A percentile compares a stretch with the other conserved stretches of the same genome.
These are phyloP conservation scores for Leavenworthia alabamica DNA, from an alignment of 345 rosid genomes.

Conservation along the genomic window DNA sequence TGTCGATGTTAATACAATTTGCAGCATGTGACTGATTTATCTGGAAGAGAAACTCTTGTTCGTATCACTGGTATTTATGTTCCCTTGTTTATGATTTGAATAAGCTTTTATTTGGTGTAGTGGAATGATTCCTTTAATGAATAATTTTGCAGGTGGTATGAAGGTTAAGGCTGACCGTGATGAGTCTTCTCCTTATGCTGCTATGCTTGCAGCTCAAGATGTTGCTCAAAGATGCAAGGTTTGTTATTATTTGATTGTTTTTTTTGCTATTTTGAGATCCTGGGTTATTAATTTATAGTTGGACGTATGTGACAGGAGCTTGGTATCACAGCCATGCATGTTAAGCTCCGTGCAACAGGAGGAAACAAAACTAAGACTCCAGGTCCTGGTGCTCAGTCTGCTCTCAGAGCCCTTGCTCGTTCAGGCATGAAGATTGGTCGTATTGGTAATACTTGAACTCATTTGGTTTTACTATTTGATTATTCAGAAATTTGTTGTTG, in stretches of 20 bases:
- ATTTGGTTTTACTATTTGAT: neutral
- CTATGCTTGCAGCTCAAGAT: slow-evolving; percentile 89
- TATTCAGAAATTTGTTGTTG: neutral
- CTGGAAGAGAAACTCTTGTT: slow-evolving; percentile 81
- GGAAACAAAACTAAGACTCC: slow-evolving; percentile 90
- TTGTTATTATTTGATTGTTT: neutral
- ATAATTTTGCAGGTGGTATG: slow-evolving; percentile 63
- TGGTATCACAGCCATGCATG: slow-evolving; percentile 73
- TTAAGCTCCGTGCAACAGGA: slow-evolving; percentile 82
- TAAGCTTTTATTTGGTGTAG: neutral
- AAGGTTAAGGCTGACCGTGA: slow-evolving; percentile 91
- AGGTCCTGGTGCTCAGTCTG: slow-evolving; percentile 91
- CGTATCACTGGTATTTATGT: slow-evolving; percentile 61
- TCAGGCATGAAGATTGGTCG: slow-evolving; percentile 91
- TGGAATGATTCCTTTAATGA: neutral
- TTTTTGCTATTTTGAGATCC: neutral
- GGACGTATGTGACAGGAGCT: slow-evolving; percentile 46
- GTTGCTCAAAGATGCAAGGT: slow-evolving; percentile 81
- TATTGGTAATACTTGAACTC: slow-evolving; percentile 40
- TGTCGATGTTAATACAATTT: neutral
- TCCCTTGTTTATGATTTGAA: neutral
- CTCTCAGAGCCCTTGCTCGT: slow-evolving; percentile 82
- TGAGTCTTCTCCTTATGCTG: slow-evolving; percentile 86
- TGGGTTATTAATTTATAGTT: neutral
- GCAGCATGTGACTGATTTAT: slow-evolving; percentile 87